A percentile compares a stretch with the other conserved stretches of the same genome.
Conservation (phyloP, 345 rosid species). For the Noccaea bulbosa region DNA sequence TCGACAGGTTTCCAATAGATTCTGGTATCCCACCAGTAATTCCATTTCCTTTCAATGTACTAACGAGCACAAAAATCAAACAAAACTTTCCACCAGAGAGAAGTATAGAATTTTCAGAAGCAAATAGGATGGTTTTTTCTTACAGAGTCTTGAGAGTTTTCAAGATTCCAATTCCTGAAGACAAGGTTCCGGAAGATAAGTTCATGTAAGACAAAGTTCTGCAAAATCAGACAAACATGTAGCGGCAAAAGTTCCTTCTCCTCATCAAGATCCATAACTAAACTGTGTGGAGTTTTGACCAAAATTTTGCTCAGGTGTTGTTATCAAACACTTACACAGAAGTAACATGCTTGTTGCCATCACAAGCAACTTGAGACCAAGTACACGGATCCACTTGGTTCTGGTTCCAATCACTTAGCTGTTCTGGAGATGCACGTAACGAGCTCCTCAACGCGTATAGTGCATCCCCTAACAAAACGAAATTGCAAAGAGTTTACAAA, state of each 20-base stretch:
- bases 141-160: conserved; percentile 71
- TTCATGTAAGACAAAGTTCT: conserved; percentile 82
- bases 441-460: conserved; percentile 61
- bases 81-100: too few species aligned
- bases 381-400: conserved; percentile 93
- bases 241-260: background rate
- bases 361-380: conserved; percentile 81
- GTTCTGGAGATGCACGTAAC: conserved; percentile 53
- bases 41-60: conserved; percentile 88
- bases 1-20: conserved; percentile 78
- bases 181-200: conserved; percentile 76
- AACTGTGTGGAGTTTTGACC: background rate
- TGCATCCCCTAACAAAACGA: conserved; percentile 67
- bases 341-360: conserved; percentile 49
- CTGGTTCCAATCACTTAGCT: conserved; percentile 79
- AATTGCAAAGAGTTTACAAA: conserved; percentile 28
- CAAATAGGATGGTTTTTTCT: too few species aligned
- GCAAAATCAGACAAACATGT: conserved; percentile 40
- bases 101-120: too few species aligned
- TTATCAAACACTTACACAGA: conserved; percentile 69
- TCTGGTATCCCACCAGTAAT: conserved; percentile 81
- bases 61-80: conserved; percentile 43
- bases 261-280: conserved; percentile 5
- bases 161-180: conserved; percentile 73
- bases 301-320: background rate